phyloP scores from a whole-genome alignment of 2,329 filamentous ascomycete species.

The Alternaria arbusti region DNA sequence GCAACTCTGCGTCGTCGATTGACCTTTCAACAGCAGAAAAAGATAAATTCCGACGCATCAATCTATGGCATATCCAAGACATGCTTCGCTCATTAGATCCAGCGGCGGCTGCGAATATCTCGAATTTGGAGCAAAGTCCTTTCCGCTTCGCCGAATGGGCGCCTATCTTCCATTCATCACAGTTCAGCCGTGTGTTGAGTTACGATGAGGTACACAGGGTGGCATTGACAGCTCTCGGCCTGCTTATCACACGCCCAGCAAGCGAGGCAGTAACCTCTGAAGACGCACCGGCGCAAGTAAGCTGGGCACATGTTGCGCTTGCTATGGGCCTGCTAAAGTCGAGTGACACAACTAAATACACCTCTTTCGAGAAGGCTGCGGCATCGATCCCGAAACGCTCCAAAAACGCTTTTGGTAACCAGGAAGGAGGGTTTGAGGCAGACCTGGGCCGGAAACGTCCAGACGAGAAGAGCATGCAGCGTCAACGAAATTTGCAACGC shows the following conservation, averaged over 20 bases:
- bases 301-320: slow-evolving; percentile 49
- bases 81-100: slow-evolving; percentile 62
- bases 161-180: slow-evolving; percentile 33
- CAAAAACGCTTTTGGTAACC: slow-evolving; percentile 3
- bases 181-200: slow-evolving; percentile 60
- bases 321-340: slow-evolving; percentile 52
- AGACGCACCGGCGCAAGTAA: slow-evolving; percentile 31
- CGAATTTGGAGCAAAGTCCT: slow-evolving; percentile 27
- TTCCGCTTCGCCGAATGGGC: slow-evolving; percentile 25
- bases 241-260: slow-evolving; percentile 31
- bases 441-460: slow-evolving; percentile 12
- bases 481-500: slow-evolving; percentile 61
- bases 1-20: slow-evolving; percentile 2
- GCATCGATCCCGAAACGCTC: slow-evolving; percentile 12
- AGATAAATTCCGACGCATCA: slow-evolving; percentile 57
- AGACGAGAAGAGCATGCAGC: slow-evolving; percentile 27
- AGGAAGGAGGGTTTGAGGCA: slow-evolving; percentile 2
- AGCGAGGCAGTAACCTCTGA: slow-evolving; percentile 2
- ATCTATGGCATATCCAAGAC: slow-evolving; percentile 68
- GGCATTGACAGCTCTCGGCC: slow-evolving; percentile 60
- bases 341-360: slow-evolving; percentile 58
- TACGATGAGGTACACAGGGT: slow-evolving; percentile 68
- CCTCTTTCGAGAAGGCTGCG: slow-evolving; percentile 29
- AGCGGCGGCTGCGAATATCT: slow-evolving; percentile 28
- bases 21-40: slow-evolving; percentile 23